phyloP scores from a whole-genome alignment of 495 filamentous ascomycete species.

The Penicillium soppii region DNA sequence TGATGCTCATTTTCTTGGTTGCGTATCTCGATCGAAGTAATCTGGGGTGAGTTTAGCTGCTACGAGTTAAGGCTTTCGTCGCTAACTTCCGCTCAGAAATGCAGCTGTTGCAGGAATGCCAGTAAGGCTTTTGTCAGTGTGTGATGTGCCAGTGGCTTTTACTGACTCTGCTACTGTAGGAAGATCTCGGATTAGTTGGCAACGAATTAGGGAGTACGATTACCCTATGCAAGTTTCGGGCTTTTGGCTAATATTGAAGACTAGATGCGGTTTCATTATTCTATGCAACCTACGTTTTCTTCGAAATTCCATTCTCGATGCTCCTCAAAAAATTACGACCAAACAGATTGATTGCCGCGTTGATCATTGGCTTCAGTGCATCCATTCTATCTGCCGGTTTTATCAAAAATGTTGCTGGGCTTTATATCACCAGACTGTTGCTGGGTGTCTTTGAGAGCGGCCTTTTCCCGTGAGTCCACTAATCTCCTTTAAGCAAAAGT shows the following conservation, averaged over 20 bases:
- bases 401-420: conserved; percentile 30
- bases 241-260: neutral
- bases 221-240: neutral
- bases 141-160: too few relatives aligned
- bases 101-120: conserved; percentile 17
- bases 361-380: conserved; percentile 37
- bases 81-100: conserved; percentile 7
- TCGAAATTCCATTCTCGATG: conserved; percentile 37
- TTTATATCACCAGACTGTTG: conserved; percentile 31
- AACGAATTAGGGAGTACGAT: conserved; percentile 16
- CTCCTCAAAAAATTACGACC: conserved; percentile 26
- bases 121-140: neutral
- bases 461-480: conserved; percentile 29
- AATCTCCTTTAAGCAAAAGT: conserved; percentile 8
- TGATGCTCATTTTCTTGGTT: conserved; percentile 16
- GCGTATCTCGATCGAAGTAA: conserved; percentile 15
- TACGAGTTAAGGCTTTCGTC: neutral
- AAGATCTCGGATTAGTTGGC: conserved; percentile 15
- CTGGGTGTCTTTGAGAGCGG: conserved; percentile 35
- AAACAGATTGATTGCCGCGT: conserved; percentile 34
- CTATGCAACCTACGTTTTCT: conserved; percentile 31
- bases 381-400: conserved; percentile 26
- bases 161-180: conserved; percentile 4
- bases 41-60: conserved; percentile 6
- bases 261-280: conserved; percentile 17